Percentiles rank a stretch among this genome's conserved stretches.
phyloP scores from a whole-genome alignment of 2,329 filamentous ascomycete species.

The Pyrenophora graminea region DNA sequence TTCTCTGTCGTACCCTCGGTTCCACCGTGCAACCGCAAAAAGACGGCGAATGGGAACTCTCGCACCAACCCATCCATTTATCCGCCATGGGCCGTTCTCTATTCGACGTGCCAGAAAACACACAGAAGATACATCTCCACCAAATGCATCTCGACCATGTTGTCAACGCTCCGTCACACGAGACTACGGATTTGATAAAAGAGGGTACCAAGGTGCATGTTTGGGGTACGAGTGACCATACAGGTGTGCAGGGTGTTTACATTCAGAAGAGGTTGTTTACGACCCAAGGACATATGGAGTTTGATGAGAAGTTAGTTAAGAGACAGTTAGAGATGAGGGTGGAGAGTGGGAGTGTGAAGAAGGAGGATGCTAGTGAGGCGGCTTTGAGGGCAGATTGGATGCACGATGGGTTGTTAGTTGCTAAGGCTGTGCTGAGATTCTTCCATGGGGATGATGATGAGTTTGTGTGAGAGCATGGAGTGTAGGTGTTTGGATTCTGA shows the following conservation, averaged over 20 bases:
- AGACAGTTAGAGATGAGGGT: constrained; percentile 51
- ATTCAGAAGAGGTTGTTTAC: constrained; percentile 53
- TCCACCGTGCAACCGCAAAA: constrained; percentile 45
- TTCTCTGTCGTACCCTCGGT: constrained; percentile 52
- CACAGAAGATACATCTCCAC: constrained; percentile 47
- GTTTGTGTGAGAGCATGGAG: constrained; percentile 6
- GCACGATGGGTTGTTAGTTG: constrained; percentile 38
- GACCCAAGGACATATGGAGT: constrained; percentile 53
- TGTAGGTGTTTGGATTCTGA: too few species aligned
- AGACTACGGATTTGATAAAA: constrained; percentile 28
- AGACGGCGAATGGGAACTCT: constrained; percentile 53
- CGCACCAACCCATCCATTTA: constrained; percentile 50
- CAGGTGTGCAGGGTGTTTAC: constrained; percentile 52
- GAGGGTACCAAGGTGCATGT: constrained; percentile 53
- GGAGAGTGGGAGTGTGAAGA: constrained; percentile 49
- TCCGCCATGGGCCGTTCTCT: constrained; percentile 48
- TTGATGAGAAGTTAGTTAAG: constrained; percentile 53
- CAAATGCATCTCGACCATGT: constrained; percentile 57
- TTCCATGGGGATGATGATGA: constrained; percentile 42
- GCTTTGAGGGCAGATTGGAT: constrained; percentile 36
- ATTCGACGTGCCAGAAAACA: constrained; percentile 40
- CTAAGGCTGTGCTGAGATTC: constrained; percentile 38
- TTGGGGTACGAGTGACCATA: constrained; percentile 53
- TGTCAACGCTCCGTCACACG: constrained; percentile 36
- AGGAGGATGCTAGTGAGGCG: constrained; percentile 45